Percentiles rank a stretch among this genome's conserved stretches.
Evolutionary conservation across 1,284 basidiomycete species (phyloP).

Genomic region (Ceratobasidium sp.): DNA sequence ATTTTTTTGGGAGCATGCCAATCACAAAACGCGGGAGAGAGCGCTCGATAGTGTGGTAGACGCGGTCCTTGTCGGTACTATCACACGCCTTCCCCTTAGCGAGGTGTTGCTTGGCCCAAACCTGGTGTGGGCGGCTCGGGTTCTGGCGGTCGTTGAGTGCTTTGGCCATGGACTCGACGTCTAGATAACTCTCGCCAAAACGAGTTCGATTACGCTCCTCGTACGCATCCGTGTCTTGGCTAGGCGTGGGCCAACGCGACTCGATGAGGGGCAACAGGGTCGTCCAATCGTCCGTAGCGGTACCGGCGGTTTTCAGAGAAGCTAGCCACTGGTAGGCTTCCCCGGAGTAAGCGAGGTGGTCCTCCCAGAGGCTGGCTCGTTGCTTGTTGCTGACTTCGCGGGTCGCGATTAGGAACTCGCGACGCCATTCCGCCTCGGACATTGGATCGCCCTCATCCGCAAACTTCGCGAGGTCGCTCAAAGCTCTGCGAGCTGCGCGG

Average conservation of each 20-base stretch:
- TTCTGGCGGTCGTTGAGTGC: neutral
- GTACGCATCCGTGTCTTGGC: neutral
- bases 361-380: slow-evolving; percentile 13
- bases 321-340: slow-evolving; percentile 2
- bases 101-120: neutral
- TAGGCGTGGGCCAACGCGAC: slow-evolving; percentile 8
- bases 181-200: neutral
- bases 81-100: too few species aligned
- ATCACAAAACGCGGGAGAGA: neutral
- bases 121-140: neutral
- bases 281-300: neutral
- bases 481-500: neutral
- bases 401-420: neutral
- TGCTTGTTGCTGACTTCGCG: neutral
- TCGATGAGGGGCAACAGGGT: neutral
- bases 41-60: neutral
- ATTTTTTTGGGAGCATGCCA: slow-evolving; percentile 4
- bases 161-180: neutral
- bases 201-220: neutral
- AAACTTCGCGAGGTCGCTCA: slow-evolving; percentile 4
- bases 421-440: neutral
- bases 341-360: slow-evolving; percentile 2
- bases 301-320: neutral
- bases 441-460: neutral
- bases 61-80: neutral